These are phyloP conservation scores for Trichophyton verrucosum DNA, from an alignment of 2,329 filamentous ascomycete genomes.

Conservation along the genomic window DNA sequence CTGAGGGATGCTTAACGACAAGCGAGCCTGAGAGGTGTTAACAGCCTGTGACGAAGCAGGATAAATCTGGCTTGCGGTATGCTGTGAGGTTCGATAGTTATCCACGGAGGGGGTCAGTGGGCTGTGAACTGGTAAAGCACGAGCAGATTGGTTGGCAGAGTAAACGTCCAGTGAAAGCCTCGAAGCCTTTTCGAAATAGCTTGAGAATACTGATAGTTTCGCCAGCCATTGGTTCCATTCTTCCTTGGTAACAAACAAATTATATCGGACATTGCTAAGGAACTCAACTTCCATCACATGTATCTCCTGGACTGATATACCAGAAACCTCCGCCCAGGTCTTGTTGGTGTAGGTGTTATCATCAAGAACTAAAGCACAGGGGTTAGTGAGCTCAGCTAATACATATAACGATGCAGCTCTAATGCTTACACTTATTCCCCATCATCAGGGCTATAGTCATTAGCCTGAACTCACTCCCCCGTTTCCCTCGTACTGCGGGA, in stretches of 20 bases:
- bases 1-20: background rate
- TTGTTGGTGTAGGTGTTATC: conserved; percentile 99
- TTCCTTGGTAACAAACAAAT: conserved; percentile 69
- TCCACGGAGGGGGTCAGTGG: background rate
- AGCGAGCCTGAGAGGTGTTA: background rate
- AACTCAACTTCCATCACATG: conserved; percentile 99
- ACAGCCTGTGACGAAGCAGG: background rate
- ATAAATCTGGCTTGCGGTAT: background rate
- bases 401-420: background rate
- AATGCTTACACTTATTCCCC: conserved; percentile 75
- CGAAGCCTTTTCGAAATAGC: conserved; percentile 64
- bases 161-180: conserved; percentile 24
- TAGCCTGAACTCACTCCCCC: conserved; percentile 83
- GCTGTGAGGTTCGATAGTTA: background rate
- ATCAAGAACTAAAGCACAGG: conserved; percentile 57
- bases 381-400: background rate
- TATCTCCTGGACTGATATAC: conserved; percentile 85
- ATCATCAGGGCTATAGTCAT: conserved; percentile 94
- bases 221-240: conserved; percentile 82
- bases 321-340: conserved; percentile 96
- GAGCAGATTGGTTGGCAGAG: conserved; percentile 25
- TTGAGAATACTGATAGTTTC: conserved; percentile 68
- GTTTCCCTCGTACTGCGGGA: conserved; percentile 75
- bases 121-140: conserved; percentile 17
- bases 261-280: conserved; percentile 94